Base-by-base conservation (phyloP, 257 asterid species). In the Craterostigma plantagineum region DNA sequence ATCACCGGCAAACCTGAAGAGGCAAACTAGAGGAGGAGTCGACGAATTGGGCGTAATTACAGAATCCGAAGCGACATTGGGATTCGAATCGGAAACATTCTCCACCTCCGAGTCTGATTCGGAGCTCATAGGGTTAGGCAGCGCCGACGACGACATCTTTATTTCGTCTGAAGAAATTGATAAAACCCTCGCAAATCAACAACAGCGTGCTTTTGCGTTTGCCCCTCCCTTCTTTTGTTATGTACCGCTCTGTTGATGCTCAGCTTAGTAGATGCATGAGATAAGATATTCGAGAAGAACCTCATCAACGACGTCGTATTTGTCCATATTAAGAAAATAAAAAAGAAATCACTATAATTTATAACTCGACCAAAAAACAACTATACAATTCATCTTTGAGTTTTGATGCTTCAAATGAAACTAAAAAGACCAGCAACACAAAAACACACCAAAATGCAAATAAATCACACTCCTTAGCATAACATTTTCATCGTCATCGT, bases 1-100 rank as follows among this genome's bases (percentile, higher is more conserved):
- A 51, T 76, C 93, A 0, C 91, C 83, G 54, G 81, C 95, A 54
- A 71, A 76, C 38, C 76, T 50, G 43, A 64, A 16, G 50, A 79
- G 64, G 65, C 95, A 83, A 30, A 79, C 83, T 8, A 67, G 53
- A 17, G 91, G 81, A 5, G 0, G 6, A 38, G 77, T 76, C 45
- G 80, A 60, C 36, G 72, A 35, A 49, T 57, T 68, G 57, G 72
- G 14, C 7, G 40, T 16, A 46, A 52, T 48, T 48, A 77, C 47
- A 30, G 79, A 47, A 49, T 56, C 64, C 50, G 81, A 42, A 27
- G 64, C n/a, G 7, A 43, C 37, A 56, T 48, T 52, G 27, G 76
- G 47, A 33, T 42, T 49, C 37, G 66, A 18, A 17, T 10, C 48
- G 3, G 75, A 47, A 37, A 43, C 7, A 55, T 18, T 65, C 34